A percentile compares a stretch with the other conserved stretches of the same genome.
Evolutionary conservation across 805 yeast genomes (phyloP).

Genomic region (Zygosaccharomyces siamensis): DNA sequence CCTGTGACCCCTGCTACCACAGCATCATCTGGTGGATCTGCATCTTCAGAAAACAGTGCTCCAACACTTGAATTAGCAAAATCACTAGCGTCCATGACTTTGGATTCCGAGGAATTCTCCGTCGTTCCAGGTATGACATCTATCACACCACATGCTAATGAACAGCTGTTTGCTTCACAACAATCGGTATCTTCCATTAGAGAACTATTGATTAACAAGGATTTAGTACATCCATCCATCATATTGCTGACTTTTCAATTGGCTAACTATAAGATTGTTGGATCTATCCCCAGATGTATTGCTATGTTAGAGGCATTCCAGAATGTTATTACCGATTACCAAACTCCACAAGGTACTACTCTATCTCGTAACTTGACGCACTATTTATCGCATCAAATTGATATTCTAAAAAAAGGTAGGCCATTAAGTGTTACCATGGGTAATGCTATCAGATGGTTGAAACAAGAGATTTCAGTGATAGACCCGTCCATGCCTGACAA

Average conservation of each 20-base stretch:
- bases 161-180: constrained; percentile 25
- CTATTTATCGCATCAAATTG: constrained; percentile 88
- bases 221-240: constrained; percentile 82
- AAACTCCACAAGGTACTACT: constrained; percentile 80
- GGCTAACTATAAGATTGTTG: constrained; percentile 81
- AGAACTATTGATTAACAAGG: constrained; percentile 32
- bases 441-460: constrained; percentile 94
- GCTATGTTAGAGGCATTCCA: constrained; percentile 84
- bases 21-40: constrained; percentile 7
- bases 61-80: constrained; percentile 21
- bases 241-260: constrained; percentile 71
- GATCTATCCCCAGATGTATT: constrained; percentile 79
- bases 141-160: constrained; percentile 43
- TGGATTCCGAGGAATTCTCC: constrained; percentile 27
- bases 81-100: constrained; percentile 25
- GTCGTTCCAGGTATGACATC: constrained; percentile 39
- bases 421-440: constrained; percentile 95
- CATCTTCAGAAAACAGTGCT: constrained; percentile 1
- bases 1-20: constrained; percentile 24
- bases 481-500: constrained; percentile 57
- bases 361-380: constrained; percentile 83
- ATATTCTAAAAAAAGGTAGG: constrained; percentile 82
- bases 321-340: constrained; percentile 70
- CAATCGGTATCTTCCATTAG: constrained; percentile 30
- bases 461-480: constrained; percentile 83